Base-by-base conservation (phyloP, 129 eudicot species). In the Gnaphalium uliginosum region DNA sequence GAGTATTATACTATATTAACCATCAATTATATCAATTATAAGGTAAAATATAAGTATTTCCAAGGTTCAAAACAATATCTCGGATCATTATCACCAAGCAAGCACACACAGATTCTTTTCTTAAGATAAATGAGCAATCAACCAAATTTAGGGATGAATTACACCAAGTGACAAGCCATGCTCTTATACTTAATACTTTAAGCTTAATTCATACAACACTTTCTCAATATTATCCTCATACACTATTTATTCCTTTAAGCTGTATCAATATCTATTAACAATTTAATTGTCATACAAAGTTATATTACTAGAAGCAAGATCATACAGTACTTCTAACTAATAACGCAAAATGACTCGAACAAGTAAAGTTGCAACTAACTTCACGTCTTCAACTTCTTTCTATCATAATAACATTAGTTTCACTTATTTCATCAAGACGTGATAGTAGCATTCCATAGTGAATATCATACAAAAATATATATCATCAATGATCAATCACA, bases 331-430 rank as follows among this genome's bases (percentile, higher is more conserved):
- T 56, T 10, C 2, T 56, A 56, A 5, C 25, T 19, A 56, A 56
- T 19, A 56, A 56, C 7, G 14, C 25, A 21, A n/a, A 17, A 56
- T 57, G 63, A 4, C 63, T 6, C 4, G 2, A 21, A 27, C 63
- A 57, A 23, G 27, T 57, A 14, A 57, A 57, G 63, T 57, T 57
- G 63, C 60, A 54, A 54, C 24, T 54, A 39, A 39, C 53, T 46
- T 57, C 63, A 17, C 3, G 13, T 57, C 26, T 57, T 57, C 63
- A 21, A 57, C 27, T 57, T 57, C 10, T 19, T 21, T 57, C 23
- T 57, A 56, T 23, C 18, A 14, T 46, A 0, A 46, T 46, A 3
- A 13, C n/a, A 46, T 46, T 3, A 46, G 1, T 46, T 2, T 46
- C 53, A 46, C 53, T 46, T 46, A 46, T 14, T 46, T 46, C 53